Evolutionary conservation across 352 stramenopile species (phyloP).

Genomic region (Pythium angustatum): DNA sequence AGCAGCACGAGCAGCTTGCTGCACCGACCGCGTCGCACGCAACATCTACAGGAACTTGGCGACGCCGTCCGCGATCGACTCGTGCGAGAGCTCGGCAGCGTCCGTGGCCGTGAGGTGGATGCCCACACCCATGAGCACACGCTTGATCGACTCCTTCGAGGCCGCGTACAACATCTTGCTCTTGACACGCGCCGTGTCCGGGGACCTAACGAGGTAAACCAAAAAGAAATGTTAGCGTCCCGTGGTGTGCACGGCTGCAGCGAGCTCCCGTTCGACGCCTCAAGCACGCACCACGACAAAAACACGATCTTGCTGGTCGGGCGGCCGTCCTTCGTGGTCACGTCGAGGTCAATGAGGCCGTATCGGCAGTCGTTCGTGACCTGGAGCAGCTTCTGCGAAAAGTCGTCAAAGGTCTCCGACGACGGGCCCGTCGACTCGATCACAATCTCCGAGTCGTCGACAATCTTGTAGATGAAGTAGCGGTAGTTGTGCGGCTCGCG

Average conservation of each 20-base stretch:
- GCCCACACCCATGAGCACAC: slow-evolving; percentile 92
- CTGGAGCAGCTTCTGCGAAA: slow-evolving; percentile 73
- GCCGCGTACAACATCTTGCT: slow-evolving; percentile 96
- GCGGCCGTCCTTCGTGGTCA: slow-evolving; percentile 88
- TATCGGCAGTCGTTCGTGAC: slow-evolving; percentile 86
- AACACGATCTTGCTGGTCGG: slow-evolving; percentile 91
- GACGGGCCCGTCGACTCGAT: slow-evolving; percentile 86
- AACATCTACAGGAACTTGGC: slow-evolving; percentile 87
- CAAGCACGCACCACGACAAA: slow-evolving; percentile 78
- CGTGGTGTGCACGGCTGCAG: neutral
- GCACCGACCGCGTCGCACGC: neutral
- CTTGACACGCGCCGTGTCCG: slow-evolving; percentile 91
- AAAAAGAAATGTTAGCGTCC: neutral
- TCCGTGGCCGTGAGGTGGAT: slow-evolving; percentile 95
- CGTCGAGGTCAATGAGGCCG: slow-evolving; percentile 88
- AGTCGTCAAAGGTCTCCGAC: slow-evolving; percentile 88
- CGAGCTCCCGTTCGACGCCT: neutral
- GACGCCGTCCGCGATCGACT: slow-evolving; percentile 80
- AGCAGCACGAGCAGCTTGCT: neutral
- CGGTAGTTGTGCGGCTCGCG: slow-evolving; percentile 90
- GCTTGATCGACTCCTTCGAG: slow-evolving; percentile 95
- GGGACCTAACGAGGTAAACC: slow-evolving; percentile 56
- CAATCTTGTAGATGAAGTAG: slow-evolving; percentile 97
- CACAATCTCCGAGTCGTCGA: slow-evolving; percentile 91
- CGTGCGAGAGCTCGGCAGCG: slow-evolving; percentile 81